A percentile compares a stretch with the other conserved stretches of the same genome.
These are phyloP conservation scores for Chalciporus piperatus DNA, from an alignment of 768 basidiomycete species.

Conservation along the genomic window DNA sequence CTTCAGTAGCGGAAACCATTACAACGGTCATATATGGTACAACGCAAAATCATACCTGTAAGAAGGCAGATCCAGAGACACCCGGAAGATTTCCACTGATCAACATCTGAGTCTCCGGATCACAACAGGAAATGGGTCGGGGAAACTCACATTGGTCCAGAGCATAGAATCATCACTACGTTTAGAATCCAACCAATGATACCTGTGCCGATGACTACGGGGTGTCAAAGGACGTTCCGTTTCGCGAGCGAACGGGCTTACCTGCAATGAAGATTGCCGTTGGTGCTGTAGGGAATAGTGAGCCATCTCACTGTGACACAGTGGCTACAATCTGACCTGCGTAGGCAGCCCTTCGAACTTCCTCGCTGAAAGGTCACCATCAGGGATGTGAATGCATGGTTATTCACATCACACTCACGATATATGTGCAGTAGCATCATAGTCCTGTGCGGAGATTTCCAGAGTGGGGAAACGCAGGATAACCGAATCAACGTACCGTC, in stretches of 20 bases:
- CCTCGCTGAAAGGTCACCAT: conserved; percentile 48
- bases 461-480: neutral
- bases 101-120: neutral
- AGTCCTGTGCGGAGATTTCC: conserved; percentile 48
- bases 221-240: neutral
- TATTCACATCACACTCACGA: conserved; percentile 45
- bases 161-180: conserved; percentile 82
- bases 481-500: conserved; percentile 43
- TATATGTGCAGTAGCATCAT: conserved; percentile 80
- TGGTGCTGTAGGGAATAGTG: conserved; percentile 35
- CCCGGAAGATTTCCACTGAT: conserved; percentile 64
- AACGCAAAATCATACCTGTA: conserved; percentile 43
- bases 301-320: no score
- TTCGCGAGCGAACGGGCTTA: neutral
- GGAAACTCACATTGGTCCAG: conserved; percentile 61
- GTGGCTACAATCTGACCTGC: conserved; percentile 47
- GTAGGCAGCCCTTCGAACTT: conserved; percentile 76
- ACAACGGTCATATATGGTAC: neutral
- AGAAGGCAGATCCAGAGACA: conserved; percentile 66
- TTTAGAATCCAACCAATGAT: conserved; percentile 85
- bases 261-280: conserved; percentile 62
- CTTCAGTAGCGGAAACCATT: conserved; percentile 30
- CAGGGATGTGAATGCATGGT: neutral
- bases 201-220: conserved; percentile 66
- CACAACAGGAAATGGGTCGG: neutral